A percentile compares a stretch with the other conserved stretches of the same genome.
phyloP scores from a whole-genome alignment of 306 rosid species.

The cucumber (Cucumis sativus) region DNA sequence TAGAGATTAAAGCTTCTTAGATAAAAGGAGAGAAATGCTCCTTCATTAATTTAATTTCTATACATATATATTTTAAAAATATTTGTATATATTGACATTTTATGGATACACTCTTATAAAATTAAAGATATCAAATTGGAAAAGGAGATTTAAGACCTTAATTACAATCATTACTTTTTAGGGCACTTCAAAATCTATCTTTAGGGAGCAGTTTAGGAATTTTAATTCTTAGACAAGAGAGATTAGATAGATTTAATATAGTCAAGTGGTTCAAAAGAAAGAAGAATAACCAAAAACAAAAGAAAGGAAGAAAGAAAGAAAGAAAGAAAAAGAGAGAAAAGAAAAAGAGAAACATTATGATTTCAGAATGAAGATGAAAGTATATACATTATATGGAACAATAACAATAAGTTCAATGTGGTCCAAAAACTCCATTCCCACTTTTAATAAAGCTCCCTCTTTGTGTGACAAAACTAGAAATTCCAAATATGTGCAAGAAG shows the following conservation, averaged over 20 bases:
- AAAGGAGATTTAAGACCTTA: no score
- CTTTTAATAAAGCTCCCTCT: neutral
- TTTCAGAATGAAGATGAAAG: neutral
- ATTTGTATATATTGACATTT: no score
- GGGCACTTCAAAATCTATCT: neutral
- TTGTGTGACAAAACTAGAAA: neutral
- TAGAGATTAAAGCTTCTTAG: no score
- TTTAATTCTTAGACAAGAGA: neutral
- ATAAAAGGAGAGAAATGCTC: no score
- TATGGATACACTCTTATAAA: no score
- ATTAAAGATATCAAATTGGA: no score
- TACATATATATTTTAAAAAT: no score
- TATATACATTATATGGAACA: neutral
- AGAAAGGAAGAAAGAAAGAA: neutral
- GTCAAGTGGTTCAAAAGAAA: neutral
- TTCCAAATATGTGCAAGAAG: neutral
- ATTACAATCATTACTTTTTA: neutral
- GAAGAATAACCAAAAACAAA: no score
- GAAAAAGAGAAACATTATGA: neutral
- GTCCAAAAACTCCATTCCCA: constrained; percentile 2
- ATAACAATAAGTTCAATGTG: neutral
- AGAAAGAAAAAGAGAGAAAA: neutral
- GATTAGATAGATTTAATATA: neutral
- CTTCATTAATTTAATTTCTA: no score
- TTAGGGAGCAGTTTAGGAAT: neutral